A percentile compares a stretch with the other conserved stretches of the same genome.
phyloP scores from a whole-genome alignment of 106 monocot species.

The Dioscorea alata region DNA sequence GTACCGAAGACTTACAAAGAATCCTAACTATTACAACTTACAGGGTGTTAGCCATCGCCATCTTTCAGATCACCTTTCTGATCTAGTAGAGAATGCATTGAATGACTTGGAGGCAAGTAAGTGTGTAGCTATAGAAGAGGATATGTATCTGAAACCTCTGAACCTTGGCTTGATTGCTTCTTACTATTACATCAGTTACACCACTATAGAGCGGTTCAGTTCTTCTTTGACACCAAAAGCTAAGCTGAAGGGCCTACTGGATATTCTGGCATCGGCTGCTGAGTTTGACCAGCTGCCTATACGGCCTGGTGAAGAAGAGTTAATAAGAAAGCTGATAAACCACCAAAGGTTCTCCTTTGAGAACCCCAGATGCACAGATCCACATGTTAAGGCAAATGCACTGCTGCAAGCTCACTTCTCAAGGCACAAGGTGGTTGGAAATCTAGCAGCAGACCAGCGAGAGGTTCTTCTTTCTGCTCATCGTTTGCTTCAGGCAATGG shows the following conservation, averaged over 20 bases:
- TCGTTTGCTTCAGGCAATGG: slow-evolving; percentile 84
- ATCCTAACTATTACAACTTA: slow-evolving; percentile 94
- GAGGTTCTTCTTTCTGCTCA: slow-evolving; percentile 91
- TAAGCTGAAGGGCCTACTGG: slow-evolving; percentile 89
- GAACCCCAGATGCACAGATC: slow-evolving; percentile 73
- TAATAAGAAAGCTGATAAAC: slow-evolving; percentile 65
- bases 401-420: slow-evolving; percentile 89
- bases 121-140: slow-evolving; percentile 83
- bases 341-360: slow-evolving; percentile 94
- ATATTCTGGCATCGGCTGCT: slow-evolving; percentile 83
- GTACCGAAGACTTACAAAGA: slow-evolving; percentile 90
- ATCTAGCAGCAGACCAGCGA: slow-evolving; percentile 72
- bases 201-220: slow-evolving; percentile 89
- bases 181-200: slow-evolving; percentile 91
- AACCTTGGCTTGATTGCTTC: slow-evolving; percentile 96
- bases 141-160: slow-evolving; percentile 83
- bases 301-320: slow-evolving; percentile 87
- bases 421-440: slow-evolving; percentile 70
- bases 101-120: slow-evolving; percentile 85
- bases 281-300: slow-evolving; percentile 83
- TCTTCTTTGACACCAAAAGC: slow-evolving; percentile 69
- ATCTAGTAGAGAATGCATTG: slow-evolving; percentile 69
- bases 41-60: slow-evolving; percentile 97
- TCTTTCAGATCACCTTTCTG: slow-evolving; percentile 93
- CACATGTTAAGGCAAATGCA: slow-evolving; percentile 94